A percentile compares a stretch with the other conserved stretches of the same genome.
These are phyloP conservation scores for Apodospora peruviana DNA, from an alignment of 495 filamentous ascomycete genomes.

Conservation along the genomic window DNA sequence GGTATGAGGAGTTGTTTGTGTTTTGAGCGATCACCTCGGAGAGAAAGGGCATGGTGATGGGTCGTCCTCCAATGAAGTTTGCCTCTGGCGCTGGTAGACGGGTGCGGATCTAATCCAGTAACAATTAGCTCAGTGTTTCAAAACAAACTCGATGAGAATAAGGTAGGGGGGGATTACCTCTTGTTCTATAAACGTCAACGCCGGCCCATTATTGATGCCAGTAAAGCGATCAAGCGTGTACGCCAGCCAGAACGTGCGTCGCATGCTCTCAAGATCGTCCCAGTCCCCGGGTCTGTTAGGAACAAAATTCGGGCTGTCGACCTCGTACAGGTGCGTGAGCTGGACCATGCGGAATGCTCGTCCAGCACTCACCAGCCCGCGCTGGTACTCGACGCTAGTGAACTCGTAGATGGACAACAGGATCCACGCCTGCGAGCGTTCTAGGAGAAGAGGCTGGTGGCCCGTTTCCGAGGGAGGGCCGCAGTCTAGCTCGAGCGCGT, in stretches of 20 bases:
- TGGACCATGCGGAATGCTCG: conserved; percentile 44
- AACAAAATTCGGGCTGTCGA: background rate
- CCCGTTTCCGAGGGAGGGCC: no score
- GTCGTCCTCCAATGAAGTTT: background rate
- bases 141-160: background rate
- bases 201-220: background rate
- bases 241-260: conserved; percentile 46
- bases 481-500: conserved; percentile 47
- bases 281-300: conserved; percentile 10
- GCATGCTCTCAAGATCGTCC: conserved; percentile 40
- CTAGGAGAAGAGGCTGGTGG: background rate
- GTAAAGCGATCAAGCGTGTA: conserved; percentile 36
- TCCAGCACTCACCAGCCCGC: conserved; percentile 40
- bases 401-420: background rate
- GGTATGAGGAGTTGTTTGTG: background rate
- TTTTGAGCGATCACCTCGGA: background rate
- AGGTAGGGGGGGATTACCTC: background rate
- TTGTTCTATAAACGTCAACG: background rate
- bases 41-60: background rate
- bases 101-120: background rate
- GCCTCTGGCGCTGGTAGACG: background rate
- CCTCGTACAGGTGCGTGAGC: conserved; percentile 38
- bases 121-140: no score
- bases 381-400: background rate
- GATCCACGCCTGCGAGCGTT: conserved; percentile 1